Conservation (phyloP, 2,329 filamentous ascomycete species). For the Alternaria brassicicola region DNA sequence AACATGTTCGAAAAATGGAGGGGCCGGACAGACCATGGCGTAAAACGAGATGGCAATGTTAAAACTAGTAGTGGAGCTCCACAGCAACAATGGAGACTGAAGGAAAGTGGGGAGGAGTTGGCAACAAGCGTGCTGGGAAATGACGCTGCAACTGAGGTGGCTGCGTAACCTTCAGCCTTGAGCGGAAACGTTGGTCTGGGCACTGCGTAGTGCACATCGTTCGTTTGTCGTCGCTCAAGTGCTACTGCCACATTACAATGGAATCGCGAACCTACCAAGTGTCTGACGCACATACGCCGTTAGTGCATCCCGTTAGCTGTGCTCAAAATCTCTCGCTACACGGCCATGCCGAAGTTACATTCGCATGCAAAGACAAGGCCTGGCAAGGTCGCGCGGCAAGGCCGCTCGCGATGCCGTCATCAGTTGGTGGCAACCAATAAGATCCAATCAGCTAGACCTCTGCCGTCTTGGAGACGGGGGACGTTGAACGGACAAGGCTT, state of each 20-base stretch:
- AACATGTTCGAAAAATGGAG: slow-evolving; percentile 2
- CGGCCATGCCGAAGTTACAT: slow-evolving; percentile 7
- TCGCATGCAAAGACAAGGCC: slow-evolving; percentile 1
- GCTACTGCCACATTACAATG: neutral
- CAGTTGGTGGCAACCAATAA: slow-evolving; percentile 8
- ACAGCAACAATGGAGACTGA: neutral
- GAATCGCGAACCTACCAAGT: neutral
- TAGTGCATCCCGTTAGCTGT: slow-evolving; percentile 12
- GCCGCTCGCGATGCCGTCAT: slow-evolving; percentile 10
- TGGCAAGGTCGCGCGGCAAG: neutral
- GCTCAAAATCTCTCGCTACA: slow-evolving; percentile 3
- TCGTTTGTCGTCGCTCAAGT: neutral
- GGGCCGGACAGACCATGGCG: neutral
- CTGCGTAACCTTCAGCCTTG: slow-evolving; percentile 12
- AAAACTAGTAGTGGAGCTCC: neutral
- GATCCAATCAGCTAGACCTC: neutral
- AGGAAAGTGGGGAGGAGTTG: slow-evolving; percentile 1
- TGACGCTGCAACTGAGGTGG: slow-evolving; percentile 1
- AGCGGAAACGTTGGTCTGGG: slow-evolving; percentile 2
- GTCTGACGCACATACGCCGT: neutral
- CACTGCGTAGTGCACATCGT: slow-evolving; percentile 5
- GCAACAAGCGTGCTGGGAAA: slow-evolving; percentile 10
- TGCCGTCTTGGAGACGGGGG: slow-evolving; percentile 17
- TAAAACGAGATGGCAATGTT: neutral
- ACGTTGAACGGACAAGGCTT: slow-evolving; percentile 11